Evolutionary conservation across 768 basidiomycete genomes (phyloP).

Genomic region (Termitomyces eurrhizus): DNA sequence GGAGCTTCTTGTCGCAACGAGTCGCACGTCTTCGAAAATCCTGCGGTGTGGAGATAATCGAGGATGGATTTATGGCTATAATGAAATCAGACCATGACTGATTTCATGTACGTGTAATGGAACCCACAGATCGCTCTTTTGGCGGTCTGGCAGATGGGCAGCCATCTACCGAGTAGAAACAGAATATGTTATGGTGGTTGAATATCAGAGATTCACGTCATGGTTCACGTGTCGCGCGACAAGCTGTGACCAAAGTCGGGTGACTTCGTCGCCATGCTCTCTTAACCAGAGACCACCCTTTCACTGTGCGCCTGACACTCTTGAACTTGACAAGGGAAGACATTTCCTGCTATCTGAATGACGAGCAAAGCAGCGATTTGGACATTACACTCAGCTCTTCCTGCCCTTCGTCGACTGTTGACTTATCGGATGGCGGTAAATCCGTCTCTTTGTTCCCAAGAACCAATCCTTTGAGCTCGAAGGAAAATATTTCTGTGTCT

Average conservation of each 20-base stretch:
- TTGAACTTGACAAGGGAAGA: slow-evolving; percentile 11
- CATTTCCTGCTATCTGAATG: slow-evolving; percentile 7
- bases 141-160: slow-evolving; percentile 11
- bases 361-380: background rate
- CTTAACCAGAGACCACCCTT: background rate
- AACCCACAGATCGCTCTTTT: slow-evolving; percentile 12
- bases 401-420: background rate
- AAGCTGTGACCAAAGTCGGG: background rate
- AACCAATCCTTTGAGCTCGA: background rate
- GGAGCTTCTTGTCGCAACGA: slow-evolving; percentile 27
- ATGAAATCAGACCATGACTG: background rate
- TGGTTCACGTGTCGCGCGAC: slow-evolving; percentile 5
- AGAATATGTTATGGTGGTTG: slow-evolving; percentile 2
- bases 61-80: slow-evolving; percentile 32
- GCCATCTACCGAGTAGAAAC: slow-evolving; percentile 1
- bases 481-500: background rate
- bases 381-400: background rate
- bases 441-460: background rate
- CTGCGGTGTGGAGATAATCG: slow-evolving; percentile 28
- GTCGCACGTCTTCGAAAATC: slow-evolving; percentile 29
- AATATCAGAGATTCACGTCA: background rate
- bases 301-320: slow-evolving; percentile 10
- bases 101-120: background rate
- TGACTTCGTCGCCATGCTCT: background rate
- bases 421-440: slow-evolving; percentile 1